These are phyloP conservation scores for Nadsonia fulvescens DNA, from an alignment of 805 yeast species.

Conservation along the genomic window DNA sequence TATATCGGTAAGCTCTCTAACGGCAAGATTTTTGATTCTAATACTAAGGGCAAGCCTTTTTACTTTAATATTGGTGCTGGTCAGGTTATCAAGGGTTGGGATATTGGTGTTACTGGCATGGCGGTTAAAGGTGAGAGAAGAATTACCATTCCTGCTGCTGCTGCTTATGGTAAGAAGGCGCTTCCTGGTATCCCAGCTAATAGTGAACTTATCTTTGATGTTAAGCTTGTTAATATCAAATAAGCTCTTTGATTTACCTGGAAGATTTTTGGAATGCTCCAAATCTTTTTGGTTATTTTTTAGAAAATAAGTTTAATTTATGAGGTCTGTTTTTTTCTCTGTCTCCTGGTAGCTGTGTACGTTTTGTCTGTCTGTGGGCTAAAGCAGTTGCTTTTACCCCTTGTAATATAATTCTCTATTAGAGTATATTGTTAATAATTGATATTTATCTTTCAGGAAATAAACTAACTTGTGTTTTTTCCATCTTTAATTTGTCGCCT, in stretches of 20 bases:
- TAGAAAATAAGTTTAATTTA: not conserved
- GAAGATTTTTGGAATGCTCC: not conserved
- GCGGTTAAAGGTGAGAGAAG: slow-evolving; percentile 98
- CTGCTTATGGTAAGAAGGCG: slow-evolving; percentile 89
- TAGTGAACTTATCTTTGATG: slow-evolving; percentile 91
- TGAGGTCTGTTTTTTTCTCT: no score
- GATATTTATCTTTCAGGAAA: no score
- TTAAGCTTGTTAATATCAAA: slow-evolving; percentile 79
- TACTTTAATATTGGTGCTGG: slow-evolving; percentile 83
- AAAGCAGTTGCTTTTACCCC: no score
- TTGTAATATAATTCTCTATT: no score
- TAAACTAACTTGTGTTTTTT: no score
- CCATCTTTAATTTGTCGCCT: no score
- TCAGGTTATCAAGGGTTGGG: slow-evolving; percentile 98
- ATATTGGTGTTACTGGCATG: slow-evolving; percentile 97
- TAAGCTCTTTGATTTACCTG: no score
- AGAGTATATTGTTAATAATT: no score
- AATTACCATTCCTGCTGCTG: slow-evolving; percentile 84
- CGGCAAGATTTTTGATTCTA: slow-evolving; percentile 93
- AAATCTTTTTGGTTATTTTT: not conserved
- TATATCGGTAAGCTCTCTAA: slow-evolving; percentile 94
- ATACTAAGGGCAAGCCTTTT: slow-evolving; percentile 94
- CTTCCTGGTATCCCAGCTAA: slow-evolving; percentile 97
- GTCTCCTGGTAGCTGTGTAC: no score
- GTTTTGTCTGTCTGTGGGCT: no score